phyloP scores from a whole-genome alignment of 106 monocot species.

The Dendrobium officinale region DNA sequence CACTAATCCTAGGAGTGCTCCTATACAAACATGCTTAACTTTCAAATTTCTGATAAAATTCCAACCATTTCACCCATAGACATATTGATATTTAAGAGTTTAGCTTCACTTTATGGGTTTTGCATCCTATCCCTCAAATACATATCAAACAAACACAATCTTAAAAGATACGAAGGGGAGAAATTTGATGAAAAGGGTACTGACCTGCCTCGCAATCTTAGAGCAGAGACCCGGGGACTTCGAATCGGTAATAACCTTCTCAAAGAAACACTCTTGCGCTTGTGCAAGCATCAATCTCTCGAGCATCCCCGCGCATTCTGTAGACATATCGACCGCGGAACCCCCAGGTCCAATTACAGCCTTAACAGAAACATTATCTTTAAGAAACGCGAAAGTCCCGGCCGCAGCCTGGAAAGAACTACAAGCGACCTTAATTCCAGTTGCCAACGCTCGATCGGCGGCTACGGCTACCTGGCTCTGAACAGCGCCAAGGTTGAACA shows the following conservation, averaged over 20 bases:
- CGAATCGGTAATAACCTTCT: constrained; percentile 33
- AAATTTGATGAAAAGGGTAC: background rate
- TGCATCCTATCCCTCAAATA: no score
- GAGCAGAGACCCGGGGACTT: background rate
- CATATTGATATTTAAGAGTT: no score
- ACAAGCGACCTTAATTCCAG: constrained; percentile 30
- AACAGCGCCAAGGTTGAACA: background rate
- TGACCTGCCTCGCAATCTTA: background rate
- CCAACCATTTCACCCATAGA: no score
- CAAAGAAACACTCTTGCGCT: constrained; percentile 76
- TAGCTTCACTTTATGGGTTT: no score
- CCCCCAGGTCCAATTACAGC: constrained; percentile 15
- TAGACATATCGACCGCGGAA: constrained; percentile 37
- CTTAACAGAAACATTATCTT: constrained; percentile 33
- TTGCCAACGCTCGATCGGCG: background rate
- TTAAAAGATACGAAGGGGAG: background rate
- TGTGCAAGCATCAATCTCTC: constrained; percentile 71
- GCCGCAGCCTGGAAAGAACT: constrained; percentile 45
- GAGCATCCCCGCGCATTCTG: constrained; percentile 59
- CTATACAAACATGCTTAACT: no score
- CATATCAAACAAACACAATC: no score
- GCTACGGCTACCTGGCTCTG: background rate
- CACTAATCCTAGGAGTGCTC: no score
- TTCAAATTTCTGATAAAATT: no score
- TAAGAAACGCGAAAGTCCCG: constrained; percentile 44